A percentile compares a stretch with the other conserved stretches of the same genome.
Evolutionary conservation across 495 filamentous ascomycete species (phyloP).

Genomic region (Poronia punctata): DNA sequence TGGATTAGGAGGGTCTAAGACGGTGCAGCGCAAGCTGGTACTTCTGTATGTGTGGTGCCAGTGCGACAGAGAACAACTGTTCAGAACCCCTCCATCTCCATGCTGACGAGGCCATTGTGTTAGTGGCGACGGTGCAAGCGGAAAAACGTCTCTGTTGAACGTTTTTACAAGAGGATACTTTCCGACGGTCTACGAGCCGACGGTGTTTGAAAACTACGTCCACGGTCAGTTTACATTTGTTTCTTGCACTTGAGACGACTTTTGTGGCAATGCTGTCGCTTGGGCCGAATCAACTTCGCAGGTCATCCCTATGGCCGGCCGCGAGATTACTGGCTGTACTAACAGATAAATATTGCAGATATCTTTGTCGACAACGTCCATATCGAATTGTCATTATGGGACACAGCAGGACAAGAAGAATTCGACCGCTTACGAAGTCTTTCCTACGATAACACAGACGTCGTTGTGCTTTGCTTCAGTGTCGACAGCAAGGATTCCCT

Average conservation of each 20-base stretch:
- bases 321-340: too few relatives aligned
- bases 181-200: constrained; percentile 97
- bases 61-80: background rate
- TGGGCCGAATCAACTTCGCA: too few relatives aligned
- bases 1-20: constrained; percentile 55
- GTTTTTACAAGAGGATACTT: constrained; percentile 99
- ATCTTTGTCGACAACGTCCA: constrained; percentile 96
- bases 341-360: too few relatives aligned
- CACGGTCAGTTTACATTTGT: constrained; percentile 58
- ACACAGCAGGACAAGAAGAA: constrained; percentile 98
- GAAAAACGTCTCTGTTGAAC: constrained; percentile 94
- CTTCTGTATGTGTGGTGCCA: constrained; percentile 62
- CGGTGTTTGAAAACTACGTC: constrained; percentile 99
- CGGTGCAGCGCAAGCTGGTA: constrained; percentile 94
- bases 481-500: constrained; percentile 94
- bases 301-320: too few relatives aligned
- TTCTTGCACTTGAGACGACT: too few relatives aligned
- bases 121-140: constrained; percentile 94
- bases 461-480: constrained; percentile 97
- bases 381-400: constrained; percentile 96
- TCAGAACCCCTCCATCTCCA: too few relatives aligned
- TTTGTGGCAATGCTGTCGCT: too few relatives aligned
- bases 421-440: constrained; percentile 93
- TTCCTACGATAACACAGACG: constrained; percentile 90
- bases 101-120: constrained; percentile 27